Base-by-base conservation (phyloP, 495 filamentous ascomycete species). In the Peziza echinospora region DNA sequence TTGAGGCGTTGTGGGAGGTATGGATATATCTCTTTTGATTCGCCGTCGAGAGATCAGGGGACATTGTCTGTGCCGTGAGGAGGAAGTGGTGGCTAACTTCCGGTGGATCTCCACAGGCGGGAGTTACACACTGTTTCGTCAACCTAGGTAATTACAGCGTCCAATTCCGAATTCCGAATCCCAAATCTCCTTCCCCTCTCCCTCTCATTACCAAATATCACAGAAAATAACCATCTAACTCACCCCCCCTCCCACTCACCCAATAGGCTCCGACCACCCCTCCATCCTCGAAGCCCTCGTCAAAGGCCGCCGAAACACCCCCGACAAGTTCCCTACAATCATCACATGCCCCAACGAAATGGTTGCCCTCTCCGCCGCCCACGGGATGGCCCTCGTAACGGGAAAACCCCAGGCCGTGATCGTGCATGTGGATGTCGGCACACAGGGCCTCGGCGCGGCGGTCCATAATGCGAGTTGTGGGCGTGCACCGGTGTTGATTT, bases 271-370 rank as follows among this genome's bases (percentile, higher is more conserved):
- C n/a, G 85, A 93, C 60, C 85, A 93, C 56, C 85, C 85, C 13
- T 5, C 30, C 50, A 92, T 96, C 55, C 75, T 94, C 49, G 87
- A 96, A 65, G 84, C 85, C n/a, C 93, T 96, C 65, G 81, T 91
- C 47, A 87, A 85, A 62, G 87, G 82, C 13, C 76, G 84, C 43
- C 63, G 65, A 47, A 72, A 76, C 52, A 68, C 55, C 45, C 68
- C 68, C 46, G 75, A 71, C 39, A 67, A 71, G 45, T 93, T 93
- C 53, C 87, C 86, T 22, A 74, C 67, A 28, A 84, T 93, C 45
- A 81, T 96, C 54, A 96, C 86, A 42, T 93, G 86, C 60, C 86
- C 85, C 1, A 92, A 93, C 55, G 85, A 92, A 82, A 96, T 94
- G 87, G 87, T 96, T 4, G 87, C 87, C 43, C 75, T 96, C 50